A percentile compares a stretch with the other conserved stretches of the same genome.
Conservation (phyloP, 371 early-diverging fungal species). For the Choanephora cucurbitarum region DNA sequence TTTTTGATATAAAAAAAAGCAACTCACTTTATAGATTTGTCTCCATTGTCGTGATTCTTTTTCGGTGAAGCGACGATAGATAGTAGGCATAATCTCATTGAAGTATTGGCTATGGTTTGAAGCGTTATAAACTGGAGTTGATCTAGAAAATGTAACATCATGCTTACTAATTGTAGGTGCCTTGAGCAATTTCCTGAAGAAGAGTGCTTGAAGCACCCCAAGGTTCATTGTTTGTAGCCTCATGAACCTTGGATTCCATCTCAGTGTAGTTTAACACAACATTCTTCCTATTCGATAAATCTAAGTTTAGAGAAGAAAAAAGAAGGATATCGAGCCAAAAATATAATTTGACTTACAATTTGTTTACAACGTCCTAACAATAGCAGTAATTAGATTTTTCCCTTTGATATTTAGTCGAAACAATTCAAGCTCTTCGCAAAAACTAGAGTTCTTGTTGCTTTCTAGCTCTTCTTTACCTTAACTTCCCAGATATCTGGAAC, state of each 20-base stretch:
- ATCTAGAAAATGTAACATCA: no score
- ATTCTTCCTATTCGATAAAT: constrained; percentile 70
- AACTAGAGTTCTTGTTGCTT: neutral
- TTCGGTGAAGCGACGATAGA: constrained; percentile 86
- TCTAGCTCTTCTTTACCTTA: constrained; percentile 30
- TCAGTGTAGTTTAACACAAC: constrained; percentile 86
- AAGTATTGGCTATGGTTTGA: constrained; percentile 70
- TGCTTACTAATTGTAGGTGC: constrained; percentile 76
- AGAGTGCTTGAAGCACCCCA: constrained; percentile 94
- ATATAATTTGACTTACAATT: constrained; percentile 55
- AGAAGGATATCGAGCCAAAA: no score
- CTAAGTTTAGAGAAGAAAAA: neutral
- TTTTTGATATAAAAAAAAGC: neutral
- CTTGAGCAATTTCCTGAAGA: constrained; percentile 89
- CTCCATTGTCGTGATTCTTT: constrained; percentile 87
- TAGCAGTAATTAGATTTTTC: no score
- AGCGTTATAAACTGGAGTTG: no score
- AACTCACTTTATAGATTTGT: constrained; percentile 87
- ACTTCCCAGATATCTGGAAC: constrained; percentile 61
- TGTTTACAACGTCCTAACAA: constrained; percentile 64
- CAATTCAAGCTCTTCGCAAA: no score
- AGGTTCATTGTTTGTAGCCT: constrained; percentile 82
- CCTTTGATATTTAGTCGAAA: no score
- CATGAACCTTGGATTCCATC: constrained; percentile 86
- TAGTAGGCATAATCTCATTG: constrained; percentile 91